Evolutionary conservation across 1,284 basidiomycete genomes (phyloP), one percentile per base, ranked within the genome.

Genomic region (Neolentinus lepideus): DNA sequence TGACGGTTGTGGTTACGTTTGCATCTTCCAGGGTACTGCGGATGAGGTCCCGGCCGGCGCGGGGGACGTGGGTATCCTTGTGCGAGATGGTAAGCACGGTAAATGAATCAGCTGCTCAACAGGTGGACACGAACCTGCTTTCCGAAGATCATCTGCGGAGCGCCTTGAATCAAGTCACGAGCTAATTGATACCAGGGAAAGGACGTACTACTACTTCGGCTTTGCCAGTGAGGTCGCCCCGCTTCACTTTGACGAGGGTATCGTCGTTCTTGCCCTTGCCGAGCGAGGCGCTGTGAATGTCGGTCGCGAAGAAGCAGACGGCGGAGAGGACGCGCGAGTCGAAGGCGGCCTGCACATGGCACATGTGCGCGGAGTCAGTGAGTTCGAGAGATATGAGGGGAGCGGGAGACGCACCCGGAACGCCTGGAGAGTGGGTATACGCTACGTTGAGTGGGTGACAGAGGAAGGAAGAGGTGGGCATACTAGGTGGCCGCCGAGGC

Each of bases 261-360:
- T 95, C 81, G 63, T 94, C 92, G 53, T 79, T 82, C 68, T 88
- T 85, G 26, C 89, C 90, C 67, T 86, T 88, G n/a, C 90, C 92
- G 25, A 96, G 84, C 0, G 91, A 86, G 9, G 90, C 90, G 52
- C 79, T 80, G 68, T 96, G 90, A 56, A 96, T 81, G 67, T 94
- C 93, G 3, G 94, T 97, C 6, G 90, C 92, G 68, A 97, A 97
- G 76, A 92, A 97, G 72, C 94, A 95, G 54, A 95, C 89, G 0
- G 90, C 79, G 0, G 92, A 76, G 4, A 92, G 76, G n/a, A 96
- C 81, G 36, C 94, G 84, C 4, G 79, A 73, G 67, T 97, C 88
- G 66, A 96, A 94, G 0, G 92, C 89, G 55, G 89, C 90, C 89
- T 91, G 54, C 11, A n/a, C n/a, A 16, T 46, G 43, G 16, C 6